Evolutionary conservation across 2,329 filamentous ascomycete species (phyloP).

Genomic region (Botrytis paeoniae): DNA sequence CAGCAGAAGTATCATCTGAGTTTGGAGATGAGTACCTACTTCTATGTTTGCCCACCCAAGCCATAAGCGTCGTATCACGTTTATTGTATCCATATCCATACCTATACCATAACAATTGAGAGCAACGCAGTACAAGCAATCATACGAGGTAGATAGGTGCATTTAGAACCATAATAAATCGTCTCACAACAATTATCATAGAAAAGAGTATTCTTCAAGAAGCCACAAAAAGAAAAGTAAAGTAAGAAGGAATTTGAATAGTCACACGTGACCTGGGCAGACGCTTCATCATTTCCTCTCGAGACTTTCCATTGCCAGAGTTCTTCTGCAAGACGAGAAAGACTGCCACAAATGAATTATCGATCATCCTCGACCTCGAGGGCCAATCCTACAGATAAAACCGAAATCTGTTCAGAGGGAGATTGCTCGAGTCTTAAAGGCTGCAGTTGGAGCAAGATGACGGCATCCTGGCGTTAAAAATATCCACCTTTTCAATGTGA

Average conservation of each 20-base stretch:
- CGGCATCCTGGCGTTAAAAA: slow-evolving; percentile 5
- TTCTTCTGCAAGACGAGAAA: not conserved
- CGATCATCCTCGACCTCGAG: not conserved
- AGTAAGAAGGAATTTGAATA: too few relatives aligned
- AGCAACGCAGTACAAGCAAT: not conserved
- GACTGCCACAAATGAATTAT: not conserved
- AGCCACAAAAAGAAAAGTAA: not conserved
- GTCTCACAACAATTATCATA: not conserved
- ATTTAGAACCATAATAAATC: too few relatives aligned
- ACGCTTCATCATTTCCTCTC: not conserved
- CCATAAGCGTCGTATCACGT: slow-evolving; percentile 7
- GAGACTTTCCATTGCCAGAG: not conserved
- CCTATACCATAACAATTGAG: not conserved
- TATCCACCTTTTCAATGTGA: not conserved
- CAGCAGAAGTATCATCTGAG: not conserved
- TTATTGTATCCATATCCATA: not conserved
- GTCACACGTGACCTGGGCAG: not conserved
- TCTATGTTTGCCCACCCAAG: not conserved
- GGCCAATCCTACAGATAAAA: not conserved
- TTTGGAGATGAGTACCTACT: not conserved
- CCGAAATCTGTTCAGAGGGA: too few relatives aligned
- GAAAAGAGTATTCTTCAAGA: too few relatives aligned
- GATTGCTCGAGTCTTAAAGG: not conserved
- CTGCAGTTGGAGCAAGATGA: not conserved
- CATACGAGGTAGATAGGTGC: not conserved